A percentile compares a stretch with the other conserved stretches of the same genome.
These are phyloP conservation scores for Sphaerulina populicola DNA, from an alignment of 2,329 filamentous ascomycete species.

Conservation along the genomic window DNA sequence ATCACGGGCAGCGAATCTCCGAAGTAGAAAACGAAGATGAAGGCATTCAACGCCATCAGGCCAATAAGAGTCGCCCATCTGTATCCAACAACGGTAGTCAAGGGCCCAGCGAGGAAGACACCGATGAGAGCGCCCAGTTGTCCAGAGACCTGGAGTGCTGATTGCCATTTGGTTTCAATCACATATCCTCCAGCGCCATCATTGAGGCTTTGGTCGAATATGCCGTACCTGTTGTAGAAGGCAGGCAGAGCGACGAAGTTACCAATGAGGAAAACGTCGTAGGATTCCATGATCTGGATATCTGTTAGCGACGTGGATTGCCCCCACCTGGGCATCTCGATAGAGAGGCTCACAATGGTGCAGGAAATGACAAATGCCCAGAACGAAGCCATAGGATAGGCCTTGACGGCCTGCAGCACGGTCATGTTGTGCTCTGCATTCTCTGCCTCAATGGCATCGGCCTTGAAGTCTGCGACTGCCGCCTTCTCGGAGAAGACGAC, in stretches of 20 bases:
- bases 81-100: constrained; percentile 53
- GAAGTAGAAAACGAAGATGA: constrained; percentile 55
- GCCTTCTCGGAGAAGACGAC: constrained; percentile 14
- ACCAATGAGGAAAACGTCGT: constrained; percentile 54
- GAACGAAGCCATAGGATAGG: constrained; percentile 46
- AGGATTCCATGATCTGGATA: constrained; percentile 55
- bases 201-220: constrained; percentile 21
- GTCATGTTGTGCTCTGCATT: constrained; percentile 46
- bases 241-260: constrained; percentile 48
- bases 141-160: constrained; percentile 48
- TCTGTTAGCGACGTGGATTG: constrained; percentile 17
- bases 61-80: constrained; percentile 50
- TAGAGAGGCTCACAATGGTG: constrained; percentile 44
- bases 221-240: constrained; percentile 38
- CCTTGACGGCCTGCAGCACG: constrained; percentile 43
- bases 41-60: constrained; percentile 51
- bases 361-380: constrained; percentile 51
- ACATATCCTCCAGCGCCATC: constrained; percentile 27
- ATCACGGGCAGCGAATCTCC: constrained; percentile 41
- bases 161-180: constrained; percentile 51
- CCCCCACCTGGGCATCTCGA: background rate
- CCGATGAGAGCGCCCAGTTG: constrained; percentile 54
- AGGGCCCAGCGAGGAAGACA: constrained; percentile 52
- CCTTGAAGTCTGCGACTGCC: constrained; percentile 38
- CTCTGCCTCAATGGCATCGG: constrained; percentile 52